These are phyloP conservation scores for Reutealis trisperma DNA, from an alignment of 345 rosid species.

Conservation along the genomic window DNA sequence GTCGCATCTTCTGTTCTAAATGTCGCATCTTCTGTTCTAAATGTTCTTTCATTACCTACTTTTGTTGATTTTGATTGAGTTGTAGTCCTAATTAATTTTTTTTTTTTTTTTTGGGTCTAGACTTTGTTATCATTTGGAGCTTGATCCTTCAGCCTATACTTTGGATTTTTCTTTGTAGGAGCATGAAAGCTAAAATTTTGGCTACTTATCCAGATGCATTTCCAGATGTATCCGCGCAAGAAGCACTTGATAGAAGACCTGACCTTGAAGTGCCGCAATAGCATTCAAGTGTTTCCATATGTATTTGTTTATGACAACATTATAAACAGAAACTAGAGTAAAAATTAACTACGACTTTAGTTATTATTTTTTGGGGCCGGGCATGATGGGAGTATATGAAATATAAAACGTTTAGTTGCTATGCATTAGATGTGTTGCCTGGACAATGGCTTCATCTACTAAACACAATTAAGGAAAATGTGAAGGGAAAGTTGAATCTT, in stretches of 20 bases:
- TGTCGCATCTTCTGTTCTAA: not conserved
- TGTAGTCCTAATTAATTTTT: not conserved
- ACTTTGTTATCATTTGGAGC: not conserved
- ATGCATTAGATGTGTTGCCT: not conserved
- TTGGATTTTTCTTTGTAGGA: conserved; percentile 40
- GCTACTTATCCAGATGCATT: conserved; percentile 94
- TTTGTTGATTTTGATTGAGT: not conserved
- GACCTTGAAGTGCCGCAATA: conserved; percentile 69
- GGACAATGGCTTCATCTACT: not conserved
- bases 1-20: not conserved
- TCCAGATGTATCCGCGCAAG: conserved; percentile 62
- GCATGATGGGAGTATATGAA: not conserved
- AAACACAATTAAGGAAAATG: not conserved
- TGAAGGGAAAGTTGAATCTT: not conserved
- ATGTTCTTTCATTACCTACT: not conserved
- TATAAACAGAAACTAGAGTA: not conserved
- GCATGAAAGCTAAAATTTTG: conserved; percentile 62
- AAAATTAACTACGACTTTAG: not conserved
- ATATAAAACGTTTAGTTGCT: not conserved
- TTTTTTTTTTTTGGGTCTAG: not conserved
- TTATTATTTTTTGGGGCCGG: not conserved
- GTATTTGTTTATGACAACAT: not conserved
- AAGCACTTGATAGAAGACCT: conserved; percentile 71
- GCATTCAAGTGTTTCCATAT: not conserved
- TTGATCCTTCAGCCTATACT: not conserved